Base-by-base conservation (phyloP, 179 eudicot species). In the Carnegiea gigantea region DNA sequence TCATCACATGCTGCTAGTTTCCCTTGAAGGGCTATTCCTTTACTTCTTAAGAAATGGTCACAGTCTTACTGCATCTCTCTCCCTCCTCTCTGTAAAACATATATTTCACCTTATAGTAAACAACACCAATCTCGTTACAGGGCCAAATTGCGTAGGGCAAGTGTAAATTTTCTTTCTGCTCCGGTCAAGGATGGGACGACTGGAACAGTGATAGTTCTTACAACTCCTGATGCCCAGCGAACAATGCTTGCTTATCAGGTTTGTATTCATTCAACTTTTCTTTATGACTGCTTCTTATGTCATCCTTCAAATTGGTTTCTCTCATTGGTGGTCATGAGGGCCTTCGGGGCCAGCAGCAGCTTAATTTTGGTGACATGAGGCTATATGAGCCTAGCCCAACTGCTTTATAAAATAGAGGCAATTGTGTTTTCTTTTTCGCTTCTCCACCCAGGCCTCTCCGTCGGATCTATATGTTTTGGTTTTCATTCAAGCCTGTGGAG, bases 171-270 rank as follows among this genome's bases (percentile, higher is more conserved):
- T 84, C 96, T 94, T 75, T 96, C 99, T 83, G 89, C 90, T 74
- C 97, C 99, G 10, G 93, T 94, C 76, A 89, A 92, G 86, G 97
- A 96, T 85, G 98, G 98, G 80, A 96, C 98, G 23, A 96, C 99
- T 2, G 99, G 99, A 82, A 96, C 99, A 0, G 99, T 94, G 78
- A 92, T 96, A 85, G 99, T 96, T 79, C 90, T 96, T 72, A 96
- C 99, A 51, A 96, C 99, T 75, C 89, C 98, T 40, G 99, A 96
- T 91, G 99, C 99, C 85, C 99, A 92, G 83, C 93, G 99, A 46
- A 96, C 98, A 67, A 96, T 96, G 99, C 98, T 96, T 87, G 95
- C 99, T 71, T 94, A 96, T 86, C 99, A 90, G 97, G 99, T 93
- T 78, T 57, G 28, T 23, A 17, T 14, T 84, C 80, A 6, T 77